Base-by-base conservation (phyloP, 2,329 filamentous ascomycete species). In the Alternaria solani region DNA sequence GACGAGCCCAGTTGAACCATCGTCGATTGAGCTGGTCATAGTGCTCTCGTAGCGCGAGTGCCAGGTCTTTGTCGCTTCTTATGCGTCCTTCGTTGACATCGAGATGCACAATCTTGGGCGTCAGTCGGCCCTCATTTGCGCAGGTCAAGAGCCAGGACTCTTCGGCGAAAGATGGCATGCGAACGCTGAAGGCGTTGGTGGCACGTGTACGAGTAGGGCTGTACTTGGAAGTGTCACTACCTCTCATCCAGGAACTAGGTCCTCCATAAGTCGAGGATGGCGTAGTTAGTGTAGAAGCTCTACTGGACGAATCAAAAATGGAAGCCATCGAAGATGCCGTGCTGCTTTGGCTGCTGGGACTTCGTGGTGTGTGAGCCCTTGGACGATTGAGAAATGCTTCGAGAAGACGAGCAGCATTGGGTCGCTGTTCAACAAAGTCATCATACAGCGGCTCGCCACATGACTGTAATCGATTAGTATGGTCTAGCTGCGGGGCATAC, bases 111-210 rank as follows among this genome's bases (percentile, higher is more conserved):
- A 80, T 69, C 55, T 79, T 80, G 0, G 78, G 74, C 8, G 75
- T 78, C 34, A 71, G 69, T 20, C 70, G 70, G 1, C 73, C 78
- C 55, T 79, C 78, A 41, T 78, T 79, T 2, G 75, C 75, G 52
- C 78, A 80, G 1, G 77, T 78, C 7, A 80, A 65, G 2, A 80
- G 70, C 75, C 75, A 79, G 6, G 70, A 71, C 38, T 77, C 70
- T 2, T 74, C 68, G 1, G 61, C 54, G 6, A 66, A 65, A 3
- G 51, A 56, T 6, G 57, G 55, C 41, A 75, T 69, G 2, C 59
- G 61, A 3, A 76, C 68, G 47, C 65, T 70, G 51, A 75, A 75
- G 5, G 75, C 58, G 28, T 61, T 72, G 47, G 62, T 68, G 43
- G 55, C 64, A 14, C 66, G 61, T 5, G 68, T 32, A 12, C 64